A percentile compares a stretch with the other conserved stretches of the same genome.
Conservation (phyloP, 352 stramenopile genomes). For the Phytophthora syringae region DNA sequence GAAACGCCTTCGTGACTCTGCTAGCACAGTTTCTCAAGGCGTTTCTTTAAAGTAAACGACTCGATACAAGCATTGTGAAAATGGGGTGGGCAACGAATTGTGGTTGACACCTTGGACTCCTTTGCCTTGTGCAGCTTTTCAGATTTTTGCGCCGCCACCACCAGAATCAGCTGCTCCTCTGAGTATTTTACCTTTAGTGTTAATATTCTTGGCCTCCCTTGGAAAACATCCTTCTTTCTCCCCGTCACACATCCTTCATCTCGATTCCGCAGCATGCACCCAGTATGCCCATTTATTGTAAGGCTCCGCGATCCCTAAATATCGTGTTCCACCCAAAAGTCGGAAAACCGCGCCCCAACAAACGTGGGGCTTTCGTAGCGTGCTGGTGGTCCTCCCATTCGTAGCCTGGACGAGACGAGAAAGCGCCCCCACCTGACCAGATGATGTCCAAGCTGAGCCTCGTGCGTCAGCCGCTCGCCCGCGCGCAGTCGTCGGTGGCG, state of each 20-base stretch:
- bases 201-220: too few species aligned
- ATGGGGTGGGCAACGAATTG: too few species aligned
- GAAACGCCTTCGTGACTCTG: too few species aligned
- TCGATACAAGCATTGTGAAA: too few species aligned
- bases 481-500: slow-evolving; percentile 75
- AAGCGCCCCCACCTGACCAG: slow-evolving; percentile 10
- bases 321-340: slow-evolving; percentile 16
- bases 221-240: not conserved
- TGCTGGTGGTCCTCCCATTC: slow-evolving; percentile 47
- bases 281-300: slow-evolving; percentile 17
- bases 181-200: too few species aligned
- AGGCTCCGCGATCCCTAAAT: slow-evolving; percentile 21
- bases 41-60: too few species aligned
- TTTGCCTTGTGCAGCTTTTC: too few species aligned
- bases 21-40: too few species aligned
- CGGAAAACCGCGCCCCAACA: slow-evolving; percentile 13
- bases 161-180: too few species aligned
- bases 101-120: too few species aligned
- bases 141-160: too few species aligned
- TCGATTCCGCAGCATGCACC: slow-evolving; percentile 22
- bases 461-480: slow-evolving; percentile 60
- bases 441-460: slow-evolving; percentile 78
- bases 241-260: not conserved
- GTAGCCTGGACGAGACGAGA: slow-evolving; percentile 39
- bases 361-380: slow-evolving; percentile 37